These are phyloP conservation scores for Cadophora sp. DNA, from an alignment of 2,329 filamentous ascomycete species.

Conservation along the genomic window DNA sequence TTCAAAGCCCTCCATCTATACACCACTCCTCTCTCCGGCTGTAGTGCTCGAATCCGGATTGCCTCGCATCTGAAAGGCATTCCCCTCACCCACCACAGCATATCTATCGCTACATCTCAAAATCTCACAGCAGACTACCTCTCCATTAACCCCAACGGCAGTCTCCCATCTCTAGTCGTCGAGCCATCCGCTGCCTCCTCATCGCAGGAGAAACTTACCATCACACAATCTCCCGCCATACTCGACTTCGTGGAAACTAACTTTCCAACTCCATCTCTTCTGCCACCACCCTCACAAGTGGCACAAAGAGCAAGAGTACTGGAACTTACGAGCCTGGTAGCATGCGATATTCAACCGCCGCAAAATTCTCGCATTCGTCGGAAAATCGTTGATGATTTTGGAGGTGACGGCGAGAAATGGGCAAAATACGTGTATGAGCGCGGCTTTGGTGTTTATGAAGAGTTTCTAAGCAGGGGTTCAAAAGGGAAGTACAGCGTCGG, in stretches of 20 bases:
- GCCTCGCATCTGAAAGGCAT: conserved; percentile 25
- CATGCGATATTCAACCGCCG: conserved; percentile 28
- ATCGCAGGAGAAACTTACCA: conserved; percentile 6
- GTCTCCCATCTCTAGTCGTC: conserved; percentile 22
- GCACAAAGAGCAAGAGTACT: conserved; percentile 19
- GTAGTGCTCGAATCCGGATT: conserved; percentile 26
- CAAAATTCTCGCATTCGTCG: conserved; percentile 19
- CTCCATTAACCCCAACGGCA: conserved; percentile 26
- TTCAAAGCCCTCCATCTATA: conserved; percentile 25
- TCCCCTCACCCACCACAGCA: conserved; percentile 23
- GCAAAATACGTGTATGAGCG: conserved; percentile 25
- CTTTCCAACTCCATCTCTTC: conserved; percentile 22
- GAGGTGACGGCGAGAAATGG: conserved; percentile 22
- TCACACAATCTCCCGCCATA: conserved; percentile 29
- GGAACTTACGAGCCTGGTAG: conserved; percentile 25
- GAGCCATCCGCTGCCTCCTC: not conserved
- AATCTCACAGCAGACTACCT: conserved; percentile 21
- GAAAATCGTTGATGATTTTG: conserved; percentile 22
- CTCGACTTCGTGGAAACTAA: conserved; percentile 28
- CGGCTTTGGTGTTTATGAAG: conserved; percentile 25
- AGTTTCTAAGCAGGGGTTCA: conserved; percentile 14
- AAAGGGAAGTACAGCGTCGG: conserved; percentile 61
- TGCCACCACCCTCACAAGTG: not conserved
- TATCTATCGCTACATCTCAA: conserved; percentile 11
- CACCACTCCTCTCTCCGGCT: conserved; percentile 26